Base-by-base conservation (phyloP, 164 flowering plant species). In the Piper betle region DNA sequence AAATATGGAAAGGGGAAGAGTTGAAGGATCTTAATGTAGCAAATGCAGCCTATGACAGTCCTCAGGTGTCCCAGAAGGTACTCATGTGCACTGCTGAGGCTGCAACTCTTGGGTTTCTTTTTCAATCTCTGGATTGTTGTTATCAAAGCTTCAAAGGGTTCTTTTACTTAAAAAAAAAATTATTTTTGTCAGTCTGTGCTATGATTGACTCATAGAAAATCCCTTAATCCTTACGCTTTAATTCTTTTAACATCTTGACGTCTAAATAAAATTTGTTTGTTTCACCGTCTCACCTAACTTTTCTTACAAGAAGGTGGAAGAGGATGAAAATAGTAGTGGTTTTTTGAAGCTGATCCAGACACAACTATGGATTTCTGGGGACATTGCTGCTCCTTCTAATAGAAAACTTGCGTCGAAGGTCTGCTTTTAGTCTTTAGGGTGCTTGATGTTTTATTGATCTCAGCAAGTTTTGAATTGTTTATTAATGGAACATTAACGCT, bases 301-400 rank as follows among this genome's bases (percentile, higher is more conserved):
- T 55, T 55, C 37, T 18, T 62, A 38, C 13, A 11, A 63, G 39
- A 62, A 84, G 87, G 79, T 55, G 5, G 40, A 60, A 16, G 79
- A 60, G 59, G 70, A 64, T 58, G 81, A 82, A 53, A 60, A 70
- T 63, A 78, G 69, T 56, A 79, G 74, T 68, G 97, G 96, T 4
- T 84, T 83, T 69, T 64, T 91, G 77, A 91, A 91, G 70, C 78
- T 91, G 66, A 74, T 79, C 19, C 73, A 59, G 70, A 85, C 88
- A 41, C 73, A 72, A 19, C 85, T 86, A 56, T 91, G 96, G 97
- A 55, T 84, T 39, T 64, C 74, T 48, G 94, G 91, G 58, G 82
- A 73, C 43, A 57, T 57, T 17, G 55, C 75, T 66, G 90, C 91
- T 25, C 96, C 98, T 33, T 40, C 71, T 33, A 91, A 88, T 64